Percentiles rank a stretch among this genome's conserved stretches.
Evolutionary conservation across 106 monocot species (phyloP).

Genomic region (Acorus gramineus): DNA sequence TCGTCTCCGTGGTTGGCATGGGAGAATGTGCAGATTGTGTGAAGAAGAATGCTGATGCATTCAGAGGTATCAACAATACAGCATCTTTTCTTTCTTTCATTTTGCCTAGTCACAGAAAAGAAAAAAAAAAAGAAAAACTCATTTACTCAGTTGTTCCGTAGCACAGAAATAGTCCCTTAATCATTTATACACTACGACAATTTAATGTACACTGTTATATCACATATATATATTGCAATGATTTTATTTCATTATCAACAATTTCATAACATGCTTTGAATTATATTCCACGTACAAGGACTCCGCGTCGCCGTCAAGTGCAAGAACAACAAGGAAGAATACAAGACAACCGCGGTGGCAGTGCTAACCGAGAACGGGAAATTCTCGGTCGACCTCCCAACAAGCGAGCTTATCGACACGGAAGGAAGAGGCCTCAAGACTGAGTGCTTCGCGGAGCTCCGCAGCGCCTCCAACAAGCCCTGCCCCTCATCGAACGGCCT

Average conservation of each 20-base stretch:
- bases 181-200: no score
- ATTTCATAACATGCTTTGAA: no score
- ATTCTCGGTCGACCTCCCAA: conserved; percentile 19
- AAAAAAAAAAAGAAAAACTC: no score
- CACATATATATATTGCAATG: no score
- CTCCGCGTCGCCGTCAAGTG: conserved; percentile 28
- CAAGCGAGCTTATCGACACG: not conserved
- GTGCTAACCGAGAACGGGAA: conserved; percentile 17
- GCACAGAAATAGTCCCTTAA: no score
- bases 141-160: no score
- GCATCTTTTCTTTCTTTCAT: no score
- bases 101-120: no score
- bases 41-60: conserved; percentile 17
- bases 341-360: conserved; percentile 9
- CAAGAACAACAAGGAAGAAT: conserved; percentile 16
- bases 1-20: conserved; percentile 8
- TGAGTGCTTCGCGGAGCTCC: conserved; percentile 32
- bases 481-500: conserved; percentile 9
- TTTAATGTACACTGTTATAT: no score
- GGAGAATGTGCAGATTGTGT: conserved; percentile 23
- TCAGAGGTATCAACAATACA: conserved; percentile 10
- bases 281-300: conserved; percentile 9
- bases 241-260: no score
- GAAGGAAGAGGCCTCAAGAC: conserved; percentile 7
- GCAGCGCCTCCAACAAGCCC: conserved; percentile 5